phyloP scores from a whole-genome alignment of 208 protist genomes.

The Crithidia brevicula region DNA sequence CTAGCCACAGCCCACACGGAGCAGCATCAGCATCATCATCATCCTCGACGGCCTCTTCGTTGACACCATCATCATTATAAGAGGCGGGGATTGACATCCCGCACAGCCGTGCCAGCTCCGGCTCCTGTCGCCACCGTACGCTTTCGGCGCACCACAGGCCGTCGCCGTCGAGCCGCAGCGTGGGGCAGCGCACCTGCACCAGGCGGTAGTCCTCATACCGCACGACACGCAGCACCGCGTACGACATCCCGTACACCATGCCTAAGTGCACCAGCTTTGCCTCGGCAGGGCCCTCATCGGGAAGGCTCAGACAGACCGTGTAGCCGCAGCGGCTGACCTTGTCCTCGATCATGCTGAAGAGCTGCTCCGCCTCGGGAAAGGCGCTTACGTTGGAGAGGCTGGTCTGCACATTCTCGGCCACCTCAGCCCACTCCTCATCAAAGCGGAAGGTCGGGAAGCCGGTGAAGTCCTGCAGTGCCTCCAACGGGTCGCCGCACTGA shows the following conservation, averaged over 20 bases:
- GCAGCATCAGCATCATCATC: conserved; percentile 30
- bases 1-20: conserved; percentile 50
- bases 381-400: not conserved
- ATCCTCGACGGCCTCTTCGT: conserved; percentile 29
- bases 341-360: conserved; percentile 26
- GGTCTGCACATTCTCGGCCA: not conserved
- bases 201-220: conserved; percentile 30
- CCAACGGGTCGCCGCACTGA: conserved; percentile 47
- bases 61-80: conserved; percentile 19
- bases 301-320: conserved; percentile 45
- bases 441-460: conserved; percentile 55
- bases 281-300: conserved; percentile 36
- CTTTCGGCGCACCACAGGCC: conserved; percentile 42
- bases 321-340: conserved; percentile 28
- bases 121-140: conserved; percentile 40
- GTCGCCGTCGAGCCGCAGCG: conserved; percentile 21
- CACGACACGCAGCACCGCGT: conserved; percentile 41
- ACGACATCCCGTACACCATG: conserved; percentile 48
- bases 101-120: conserved; percentile 33
- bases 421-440: conserved; percentile 50
- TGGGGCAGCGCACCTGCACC: conserved; percentile 44
- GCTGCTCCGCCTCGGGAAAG: conserved; percentile 28
- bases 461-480: conserved; percentile 68
- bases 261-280: conserved; percentile 22
- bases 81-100: conserved; percentile 54